Evolutionary conservation across 176 grass and related monocot species (phyloP), one percentile per base, ranked within the genome.

Genomic region (Eleusine indica): DNA sequence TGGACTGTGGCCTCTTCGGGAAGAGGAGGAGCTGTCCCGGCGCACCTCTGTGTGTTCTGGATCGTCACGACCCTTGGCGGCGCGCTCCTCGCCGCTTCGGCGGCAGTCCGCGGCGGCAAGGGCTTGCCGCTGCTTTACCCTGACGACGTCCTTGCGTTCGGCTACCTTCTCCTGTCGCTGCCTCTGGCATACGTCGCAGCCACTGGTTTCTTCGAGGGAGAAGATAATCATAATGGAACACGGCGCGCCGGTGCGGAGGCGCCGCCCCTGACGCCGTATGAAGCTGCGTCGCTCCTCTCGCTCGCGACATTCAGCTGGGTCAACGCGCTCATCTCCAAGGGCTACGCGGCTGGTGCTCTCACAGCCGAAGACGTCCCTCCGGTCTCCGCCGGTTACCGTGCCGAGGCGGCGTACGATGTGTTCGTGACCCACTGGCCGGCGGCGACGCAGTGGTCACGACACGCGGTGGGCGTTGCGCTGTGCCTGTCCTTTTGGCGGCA

Each of bases 281-380:
- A 19, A 40, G 13, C 79, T 7, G 84, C 88, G 32, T 86, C 84
- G 79, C 83, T 78, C 79, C 68, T 90, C 11, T 90, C 74, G 28
- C 79, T 60, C 2, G 60, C 84, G 68, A 67, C 79, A 2, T 86
- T 90, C 83, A 86, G 88, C 68, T 90, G 88, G 88, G 73, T 90
- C 60, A 78, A 42, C 61, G 70, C 79, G 58, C 13, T 90, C 6
- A 48, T 90, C 79, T 48, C 32, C 79, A 86, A 78, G 48, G 74
- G 83, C 8, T 57, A 89, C 58, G 46, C 68, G 9, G 25, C 64
- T 0, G 79, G 25, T 1, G 73, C 84, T 15, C 79, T 90, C 74
- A 2, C 74, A 8, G 49, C 16, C 32, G 39, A 32, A 17, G 79
- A 90, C 60, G 74, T 90, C 29, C 88, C 88, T 0, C 11, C 83